Conservation (phyloP, 2,329 filamentous ascomycete species). For the Cytospora schulzeri region DNA sequence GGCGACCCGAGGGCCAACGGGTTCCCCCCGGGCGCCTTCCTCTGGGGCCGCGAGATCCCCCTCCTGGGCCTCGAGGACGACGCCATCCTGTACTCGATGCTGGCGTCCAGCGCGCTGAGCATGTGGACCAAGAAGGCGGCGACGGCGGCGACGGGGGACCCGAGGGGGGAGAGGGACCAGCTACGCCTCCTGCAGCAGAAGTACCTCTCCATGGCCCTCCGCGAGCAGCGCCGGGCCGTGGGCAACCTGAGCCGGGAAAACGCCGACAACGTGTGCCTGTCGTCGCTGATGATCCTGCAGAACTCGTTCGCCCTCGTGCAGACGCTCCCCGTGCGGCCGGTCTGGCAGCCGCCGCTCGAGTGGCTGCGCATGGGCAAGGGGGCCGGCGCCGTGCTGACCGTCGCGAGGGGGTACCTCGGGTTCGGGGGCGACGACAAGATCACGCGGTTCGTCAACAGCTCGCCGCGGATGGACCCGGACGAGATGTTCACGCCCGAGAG, state of each 20-base stretch:
- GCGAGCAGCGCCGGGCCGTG: conserved; percentile 41
- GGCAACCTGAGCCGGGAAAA: conserved; percentile 35
- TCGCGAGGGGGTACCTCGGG: conserved; percentile 33
- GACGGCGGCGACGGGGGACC: no score
- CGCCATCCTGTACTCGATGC: conserved; percentile 38
- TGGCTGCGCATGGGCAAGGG: conserved; percentile 42
- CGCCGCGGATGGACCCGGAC: conserved; percentile 37
- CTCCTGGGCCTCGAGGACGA: conserved; percentile 38
- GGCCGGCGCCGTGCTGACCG: conserved; percentile 38
- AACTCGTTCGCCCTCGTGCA: conserved; percentile 43
- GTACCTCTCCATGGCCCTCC: conserved; percentile 41
- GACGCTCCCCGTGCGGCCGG: conserved; percentile 38
- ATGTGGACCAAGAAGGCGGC: conserved; percentile 36
- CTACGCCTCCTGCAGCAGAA: conserved; percentile 38
- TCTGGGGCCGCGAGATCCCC: conserved; percentile 40
- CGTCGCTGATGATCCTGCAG: conserved; percentile 39
- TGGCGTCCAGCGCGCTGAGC: conserved; percentile 42
- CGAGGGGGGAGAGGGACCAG: conserved; percentile 26
- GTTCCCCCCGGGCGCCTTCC: conserved; percentile 19
- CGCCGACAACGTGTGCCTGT: conserved; percentile 41
- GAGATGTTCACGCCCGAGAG: conserved; percentile 37
- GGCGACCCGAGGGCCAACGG: background rate
- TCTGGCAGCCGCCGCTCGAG: conserved; percentile 43
- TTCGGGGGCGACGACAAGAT: conserved; percentile 32
- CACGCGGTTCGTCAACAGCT: conserved; percentile 33